A percentile compares a stretch with the other conserved stretches of the same genome.
These are phyloP conservation scores for Austroboletus festivus DNA, from an alignment of 768 basidiomycete species.

Conservation along the genomic window DNA sequence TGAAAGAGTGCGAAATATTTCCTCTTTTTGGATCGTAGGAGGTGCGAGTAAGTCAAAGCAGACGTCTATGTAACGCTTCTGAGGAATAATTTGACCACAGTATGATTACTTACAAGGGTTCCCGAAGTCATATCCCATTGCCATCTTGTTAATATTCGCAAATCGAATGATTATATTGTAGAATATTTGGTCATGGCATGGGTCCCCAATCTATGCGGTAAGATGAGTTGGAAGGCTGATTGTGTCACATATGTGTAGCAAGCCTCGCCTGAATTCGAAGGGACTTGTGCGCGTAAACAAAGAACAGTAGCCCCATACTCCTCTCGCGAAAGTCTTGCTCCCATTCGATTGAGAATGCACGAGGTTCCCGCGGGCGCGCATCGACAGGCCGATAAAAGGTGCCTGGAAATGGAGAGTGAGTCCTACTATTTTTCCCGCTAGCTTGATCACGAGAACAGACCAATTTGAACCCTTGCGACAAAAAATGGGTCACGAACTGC, in stretches of 20 bases:
- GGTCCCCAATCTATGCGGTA: conserved; percentile 61
- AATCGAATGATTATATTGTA: conserved; percentile 54
- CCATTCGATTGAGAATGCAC: conserved; percentile 72
- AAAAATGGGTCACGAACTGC: conserved; percentile 49
- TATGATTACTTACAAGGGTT: conserved; percentile 52
- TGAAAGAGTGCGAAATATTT: conserved; percentile 53
- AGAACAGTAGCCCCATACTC: conserved; percentile 51
- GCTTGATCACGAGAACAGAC: conserved; percentile 34
- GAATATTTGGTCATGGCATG: conserved; percentile 47
- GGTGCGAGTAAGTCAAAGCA: conserved; percentile 68
- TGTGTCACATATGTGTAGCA: background rate
- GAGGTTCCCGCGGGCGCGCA: conserved; percentile 32
- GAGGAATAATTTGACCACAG: conserved; percentile 8
- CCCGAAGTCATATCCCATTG: conserved; percentile 55
- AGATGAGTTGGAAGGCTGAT: background rate
- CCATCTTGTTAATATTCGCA: conserved; percentile 56
- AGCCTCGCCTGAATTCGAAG: conserved; percentile 56
- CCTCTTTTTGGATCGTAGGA: conserved; percentile 57
- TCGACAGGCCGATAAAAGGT: conserved; percentile 26
- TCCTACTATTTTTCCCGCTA: background rate
- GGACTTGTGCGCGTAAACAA: conserved; percentile 68
- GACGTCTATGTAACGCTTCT: conserved; percentile 42
- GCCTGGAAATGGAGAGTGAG: conserved; percentile 14
- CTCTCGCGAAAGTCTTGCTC: conserved; percentile 46
- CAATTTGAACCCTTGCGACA: conserved; percentile 65